phyloP scores from a whole-genome alignment of 2,329 filamentous ascomycete species.

The Fusarium annulatum region DNA sequence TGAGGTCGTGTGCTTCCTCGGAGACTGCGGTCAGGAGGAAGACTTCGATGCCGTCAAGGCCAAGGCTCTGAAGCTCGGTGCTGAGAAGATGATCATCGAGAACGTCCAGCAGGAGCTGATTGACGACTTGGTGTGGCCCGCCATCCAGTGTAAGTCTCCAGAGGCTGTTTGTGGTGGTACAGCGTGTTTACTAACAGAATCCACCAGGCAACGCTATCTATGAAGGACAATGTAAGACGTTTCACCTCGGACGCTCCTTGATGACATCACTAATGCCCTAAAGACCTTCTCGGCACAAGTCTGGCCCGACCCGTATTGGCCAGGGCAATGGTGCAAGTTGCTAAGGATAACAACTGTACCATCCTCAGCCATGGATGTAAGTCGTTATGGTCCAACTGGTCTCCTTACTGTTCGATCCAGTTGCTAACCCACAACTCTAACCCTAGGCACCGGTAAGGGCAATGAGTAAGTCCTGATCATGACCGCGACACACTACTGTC shows the following conservation, averaged over 20 bases:
- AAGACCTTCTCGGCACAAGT: slow-evolving; percentile 59
- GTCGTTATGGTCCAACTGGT: not conserved
- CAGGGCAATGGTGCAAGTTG: slow-evolving; percentile 56
- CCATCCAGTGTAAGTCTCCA: slow-evolving; percentile 65
- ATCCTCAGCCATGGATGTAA: slow-evolving; percentile 61
- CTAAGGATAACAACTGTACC: slow-evolving; percentile 52
- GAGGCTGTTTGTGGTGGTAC: not conserved
- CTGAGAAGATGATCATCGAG: slow-evolving; percentile 59
- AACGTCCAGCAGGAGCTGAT: slow-evolving; percentile 79
- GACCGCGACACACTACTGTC: not conserved
- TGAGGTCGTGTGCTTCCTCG: slow-evolving; percentile 57
- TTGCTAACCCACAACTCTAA: not conserved
- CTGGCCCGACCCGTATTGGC: slow-evolving; percentile 75
- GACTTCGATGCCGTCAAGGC: slow-evolving; percentile 76
- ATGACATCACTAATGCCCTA: not conserved
- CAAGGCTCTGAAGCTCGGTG: slow-evolving; percentile 64
- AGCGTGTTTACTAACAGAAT: not conserved
- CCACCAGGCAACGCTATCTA: slow-evolving; percentile 16
- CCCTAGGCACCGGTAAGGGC: slow-evolving; percentile 65
- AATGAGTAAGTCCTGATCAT: not conserved
- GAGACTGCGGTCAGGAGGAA: slow-evolving; percentile 76
- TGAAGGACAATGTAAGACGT: slow-evolving; percentile 50
- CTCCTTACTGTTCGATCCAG: not conserved
- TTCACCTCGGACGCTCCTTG: not conserved
- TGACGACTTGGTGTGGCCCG: slow-evolving; percentile 79